Evolutionary conservation across 2,329 filamentous ascomycete species (phyloP).

Genomic region (Aspergillus sp.): DNA sequence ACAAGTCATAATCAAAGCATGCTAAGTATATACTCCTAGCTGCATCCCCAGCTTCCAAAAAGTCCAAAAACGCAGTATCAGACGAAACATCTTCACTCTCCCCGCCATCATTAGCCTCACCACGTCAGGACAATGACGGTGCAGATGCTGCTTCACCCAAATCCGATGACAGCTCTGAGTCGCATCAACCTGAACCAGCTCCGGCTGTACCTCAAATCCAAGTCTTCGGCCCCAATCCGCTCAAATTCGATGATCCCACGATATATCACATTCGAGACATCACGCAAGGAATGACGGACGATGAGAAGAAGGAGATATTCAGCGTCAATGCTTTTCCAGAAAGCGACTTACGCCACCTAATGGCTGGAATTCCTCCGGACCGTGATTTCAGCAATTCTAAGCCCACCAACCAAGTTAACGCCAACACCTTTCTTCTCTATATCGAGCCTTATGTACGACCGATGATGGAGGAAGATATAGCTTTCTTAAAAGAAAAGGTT

Average conservation of each 20-base stretch:
- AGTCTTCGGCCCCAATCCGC: constrained; percentile 89
- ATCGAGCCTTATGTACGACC: constrained; percentile 88
- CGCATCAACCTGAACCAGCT: constrained; percentile 60
- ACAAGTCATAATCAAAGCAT: not conserved
- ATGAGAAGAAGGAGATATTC: constrained; percentile 85
- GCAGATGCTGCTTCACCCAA: constrained; percentile 62
- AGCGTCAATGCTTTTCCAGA: constrained; percentile 81
- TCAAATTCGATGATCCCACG: constrained; percentile 86
- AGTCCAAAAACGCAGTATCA: constrained; percentile 37
- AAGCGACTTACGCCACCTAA: constrained; percentile 77
- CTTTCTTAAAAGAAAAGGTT: constrained; percentile 81
- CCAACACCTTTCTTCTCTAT: constrained; percentile 88
- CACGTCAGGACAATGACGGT: constrained; percentile 42
- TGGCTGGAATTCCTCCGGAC: constrained; percentile 85
- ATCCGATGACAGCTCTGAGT: constrained; percentile 59
- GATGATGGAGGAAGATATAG: constrained; percentile 89
- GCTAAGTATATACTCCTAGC: constrained; percentile 22
- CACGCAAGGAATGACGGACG: constrained; percentile 71
- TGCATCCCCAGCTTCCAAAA: constrained; percentile 40
- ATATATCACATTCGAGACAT: constrained; percentile 87
- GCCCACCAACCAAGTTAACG: constrained; percentile 89
- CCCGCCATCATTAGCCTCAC: constrained; percentile 44
- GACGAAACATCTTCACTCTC: constrained; percentile 42
- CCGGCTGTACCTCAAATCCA: constrained; percentile 71
- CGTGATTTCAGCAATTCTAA: constrained; percentile 95